These are phyloP conservation scores for Zygoascus sp. DNA, from an alignment of 1,139 yeast species.

Conservation along the genomic window DNA sequence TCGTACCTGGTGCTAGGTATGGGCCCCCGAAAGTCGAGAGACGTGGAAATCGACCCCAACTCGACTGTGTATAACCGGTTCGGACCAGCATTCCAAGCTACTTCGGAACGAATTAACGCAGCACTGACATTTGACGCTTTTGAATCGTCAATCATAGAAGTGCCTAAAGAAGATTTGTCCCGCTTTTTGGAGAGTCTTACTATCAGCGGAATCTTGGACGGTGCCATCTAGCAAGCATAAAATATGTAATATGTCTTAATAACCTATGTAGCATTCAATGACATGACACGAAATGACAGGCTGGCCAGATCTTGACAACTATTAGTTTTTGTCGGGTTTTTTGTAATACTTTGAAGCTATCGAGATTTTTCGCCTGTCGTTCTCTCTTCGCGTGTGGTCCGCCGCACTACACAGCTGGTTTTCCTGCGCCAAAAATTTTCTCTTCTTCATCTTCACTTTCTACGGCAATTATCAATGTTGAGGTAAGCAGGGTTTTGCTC, in stretches of 20 bases:
- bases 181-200: slow-evolving; percentile 81
- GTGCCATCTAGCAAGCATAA: neutral
- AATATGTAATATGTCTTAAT: neutral
- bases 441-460: neutral
- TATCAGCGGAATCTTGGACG: slow-evolving; percentile 26
- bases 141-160: slow-evolving; percentile 89
- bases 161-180: slow-evolving; percentile 78
- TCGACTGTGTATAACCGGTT: slow-evolving; percentile 58
- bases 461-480: neutral
- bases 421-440: neutral
- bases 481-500: slow-evolving; percentile 7
- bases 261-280: slow-evolving; percentile 1
- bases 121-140: slow-evolving; percentile 88
- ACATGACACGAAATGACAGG: neutral
- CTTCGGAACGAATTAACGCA: slow-evolving; percentile 79
- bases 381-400: no score
- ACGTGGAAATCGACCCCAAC: slow-evolving; percentile 24
- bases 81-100: slow-evolving; percentile 84
- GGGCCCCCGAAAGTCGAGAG: slow-evolving; percentile 74
- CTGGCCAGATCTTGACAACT: neutral
- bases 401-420: neutral
- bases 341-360: no score
- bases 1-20: slow-evolving; percentile 87
- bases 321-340: neutral
- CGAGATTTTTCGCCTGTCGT: no score